A percentile compares a stretch with the other conserved stretches of the same genome.
Evolutionary conservation across 2,329 filamentous ascomycete species (phyloP).

Genomic region (Aspergillus sp.): DNA sequence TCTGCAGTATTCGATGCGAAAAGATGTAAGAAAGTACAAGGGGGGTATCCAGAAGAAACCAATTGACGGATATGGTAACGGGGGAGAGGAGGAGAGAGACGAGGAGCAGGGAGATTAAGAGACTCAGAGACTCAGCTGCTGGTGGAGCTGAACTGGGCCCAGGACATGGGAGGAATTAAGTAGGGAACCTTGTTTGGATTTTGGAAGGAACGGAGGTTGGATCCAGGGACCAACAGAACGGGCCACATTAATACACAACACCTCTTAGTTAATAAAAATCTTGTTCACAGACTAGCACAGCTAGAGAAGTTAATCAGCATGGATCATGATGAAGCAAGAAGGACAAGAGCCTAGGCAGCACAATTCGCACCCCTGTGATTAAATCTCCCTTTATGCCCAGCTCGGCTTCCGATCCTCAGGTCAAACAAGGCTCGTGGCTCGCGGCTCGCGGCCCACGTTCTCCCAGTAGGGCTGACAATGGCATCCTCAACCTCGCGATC

Average conservation of each 20-base stretch:
- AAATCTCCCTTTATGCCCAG: no score
- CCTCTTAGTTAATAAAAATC: not conserved
- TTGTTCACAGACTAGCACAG: no score
- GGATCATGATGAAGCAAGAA: not conserved
- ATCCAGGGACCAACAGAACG: not conserved
- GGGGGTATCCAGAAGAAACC: conserved; percentile 2
- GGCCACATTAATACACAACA: not conserved
- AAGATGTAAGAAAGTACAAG: not conserved
- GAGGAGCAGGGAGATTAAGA: not conserved
- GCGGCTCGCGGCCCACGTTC: no score
- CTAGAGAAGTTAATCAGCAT: no score
- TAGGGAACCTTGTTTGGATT: not conserved
- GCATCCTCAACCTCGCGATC: not conserved
- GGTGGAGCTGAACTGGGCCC: not conserved
- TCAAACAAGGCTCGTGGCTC: not conserved
- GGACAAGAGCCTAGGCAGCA: not conserved
- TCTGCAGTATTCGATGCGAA: not conserved
- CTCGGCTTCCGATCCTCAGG: not conserved
- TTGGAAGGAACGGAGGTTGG: not conserved
- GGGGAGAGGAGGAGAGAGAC: not conserved
- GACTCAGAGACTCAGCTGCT: not conserved
- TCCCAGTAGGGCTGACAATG: not conserved
- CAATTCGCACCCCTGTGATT: not conserved
- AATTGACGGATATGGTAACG: not conserved
- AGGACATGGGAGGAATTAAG: not conserved